phyloP scores from a whole-genome alignment of 768 basidiomycete species.

The Boletellus ananiceps region DNA sequence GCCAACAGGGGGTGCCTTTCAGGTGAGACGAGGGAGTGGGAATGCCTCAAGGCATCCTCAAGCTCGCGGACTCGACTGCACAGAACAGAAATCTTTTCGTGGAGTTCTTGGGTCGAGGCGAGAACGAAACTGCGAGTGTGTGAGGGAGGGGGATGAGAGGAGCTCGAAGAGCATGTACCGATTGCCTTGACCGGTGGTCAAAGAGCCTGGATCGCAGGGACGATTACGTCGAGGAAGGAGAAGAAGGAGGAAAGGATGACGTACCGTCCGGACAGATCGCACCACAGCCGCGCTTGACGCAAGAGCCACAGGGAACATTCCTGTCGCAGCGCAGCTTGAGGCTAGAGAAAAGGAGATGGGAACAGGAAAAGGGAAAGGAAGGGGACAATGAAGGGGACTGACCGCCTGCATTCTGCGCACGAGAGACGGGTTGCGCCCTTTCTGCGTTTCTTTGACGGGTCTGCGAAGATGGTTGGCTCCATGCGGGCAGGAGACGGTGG shows the following conservation, averaged over 20 bases:
- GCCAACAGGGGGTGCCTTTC: conserved; percentile 64
- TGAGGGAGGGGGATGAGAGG: neutral
- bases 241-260: conserved; percentile 23
- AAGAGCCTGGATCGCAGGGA: conserved; percentile 47
- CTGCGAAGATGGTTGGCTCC: conserved; percentile 26
- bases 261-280: conserved; percentile 78
- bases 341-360: conserved; percentile 4
- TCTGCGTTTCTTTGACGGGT: conserved; percentile 51
- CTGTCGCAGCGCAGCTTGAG: conserved; percentile 56
- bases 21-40: conserved; percentile 53
- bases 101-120: conserved; percentile 74
- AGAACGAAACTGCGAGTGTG: conserved; percentile 57
- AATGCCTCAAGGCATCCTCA: conserved; percentile 62
- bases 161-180: conserved; percentile 39
- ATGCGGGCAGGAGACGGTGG: conserved; percentile 9
- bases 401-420: conserved; percentile 80
- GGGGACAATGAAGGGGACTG: conserved; percentile 1
- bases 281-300: conserved; percentile 74
- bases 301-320: conserved; percentile 71
- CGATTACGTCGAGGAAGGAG: conserved; percentile 17
- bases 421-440: conserved; percentile 74
- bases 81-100: conserved; percentile 76
- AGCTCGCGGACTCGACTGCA: conserved; percentile 70
- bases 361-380: neutral
- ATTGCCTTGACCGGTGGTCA: conserved; percentile 81